Conservation (phyloP, 495 filamentous ascomycete genomes). For the Aspergillus kassunensis region DNA sequence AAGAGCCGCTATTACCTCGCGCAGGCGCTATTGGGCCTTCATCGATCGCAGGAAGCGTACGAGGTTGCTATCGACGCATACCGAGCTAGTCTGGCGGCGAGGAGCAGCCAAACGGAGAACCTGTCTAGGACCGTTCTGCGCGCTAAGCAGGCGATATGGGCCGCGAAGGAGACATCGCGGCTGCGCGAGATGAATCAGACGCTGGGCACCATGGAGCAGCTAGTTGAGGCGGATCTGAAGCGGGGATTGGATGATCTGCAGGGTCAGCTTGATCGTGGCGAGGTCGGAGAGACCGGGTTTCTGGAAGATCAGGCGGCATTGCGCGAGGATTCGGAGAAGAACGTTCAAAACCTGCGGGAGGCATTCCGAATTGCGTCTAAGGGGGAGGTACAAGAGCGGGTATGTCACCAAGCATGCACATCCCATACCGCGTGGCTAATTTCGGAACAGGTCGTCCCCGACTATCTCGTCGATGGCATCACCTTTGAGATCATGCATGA, state of each 20-base stretch:
- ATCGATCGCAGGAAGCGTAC: conserved; percentile 72
- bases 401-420: conserved; percentile 22
- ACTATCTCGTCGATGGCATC: conserved; percentile 85
- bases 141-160: conserved; percentile 69
- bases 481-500: conserved; percentile 92
- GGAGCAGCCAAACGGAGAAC: conserved; percentile 57
- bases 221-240: conserved; percentile 51
- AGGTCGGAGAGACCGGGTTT: conserved; percentile 46
- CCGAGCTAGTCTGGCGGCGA: conserved; percentile 56
- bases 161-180: conserved; percentile 44
- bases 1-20: conserved; percentile 85
- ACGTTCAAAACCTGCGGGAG: conserved; percentile 47
- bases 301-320: conserved; percentile 35
- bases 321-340: conserved; percentile 48
- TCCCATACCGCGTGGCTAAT: background rate
- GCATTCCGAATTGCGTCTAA: conserved; percentile 47
- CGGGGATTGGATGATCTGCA: conserved; percentile 49
- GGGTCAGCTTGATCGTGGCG: conserved; percentile 36
- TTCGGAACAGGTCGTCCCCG: conserved; percentile 62
- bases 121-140: conserved; percentile 65
- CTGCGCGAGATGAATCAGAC: conserved; percentile 46
- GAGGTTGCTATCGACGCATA: conserved; percentile 70
- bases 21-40: conserved; percentile 72
- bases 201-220: conserved; percentile 44
- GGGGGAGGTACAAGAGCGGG: conserved; percentile 58